phyloP scores from a whole-genome alignment of 2,329 filamentous ascomycete species.

The Penicillium sp. region DNA sequence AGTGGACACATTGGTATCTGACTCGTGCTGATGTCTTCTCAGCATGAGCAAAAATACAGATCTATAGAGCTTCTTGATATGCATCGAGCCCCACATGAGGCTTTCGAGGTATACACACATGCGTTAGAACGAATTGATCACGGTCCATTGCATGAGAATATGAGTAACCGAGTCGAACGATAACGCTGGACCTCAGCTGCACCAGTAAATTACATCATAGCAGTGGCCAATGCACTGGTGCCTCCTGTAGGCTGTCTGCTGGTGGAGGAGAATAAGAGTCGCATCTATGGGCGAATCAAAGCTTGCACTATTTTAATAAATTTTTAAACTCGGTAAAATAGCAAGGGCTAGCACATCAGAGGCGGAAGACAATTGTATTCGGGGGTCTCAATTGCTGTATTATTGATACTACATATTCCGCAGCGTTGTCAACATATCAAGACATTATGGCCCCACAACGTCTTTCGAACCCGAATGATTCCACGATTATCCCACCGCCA shows the following conservation, averaged over 20 bases:
- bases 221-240: neutral
- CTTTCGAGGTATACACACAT: neutral
- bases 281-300: neutral
- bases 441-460: neutral
- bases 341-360: no score
- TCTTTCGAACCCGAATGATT: neutral
- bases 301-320: neutral
- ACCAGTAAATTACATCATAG: neutral
- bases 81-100: neutral
- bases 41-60: neutral
- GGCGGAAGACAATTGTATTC: no score
- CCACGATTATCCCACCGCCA: neutral
- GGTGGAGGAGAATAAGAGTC: neutral
- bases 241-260: neutral
- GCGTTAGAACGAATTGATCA: neutral
- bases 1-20: neutral
- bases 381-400: neutral
- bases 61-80: neutral
- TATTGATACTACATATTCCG: neutral
- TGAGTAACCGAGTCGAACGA: neutral
- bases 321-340: no score
- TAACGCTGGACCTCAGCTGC: neutral
- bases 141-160: neutral
- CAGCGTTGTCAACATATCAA: neutral
- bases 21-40: neutral